Evolutionary conservation across 179 eudicot genomes (phyloP), one percentile per base, ranked within the genome.

Genomic region (Corrigiola litoralis): DNA sequence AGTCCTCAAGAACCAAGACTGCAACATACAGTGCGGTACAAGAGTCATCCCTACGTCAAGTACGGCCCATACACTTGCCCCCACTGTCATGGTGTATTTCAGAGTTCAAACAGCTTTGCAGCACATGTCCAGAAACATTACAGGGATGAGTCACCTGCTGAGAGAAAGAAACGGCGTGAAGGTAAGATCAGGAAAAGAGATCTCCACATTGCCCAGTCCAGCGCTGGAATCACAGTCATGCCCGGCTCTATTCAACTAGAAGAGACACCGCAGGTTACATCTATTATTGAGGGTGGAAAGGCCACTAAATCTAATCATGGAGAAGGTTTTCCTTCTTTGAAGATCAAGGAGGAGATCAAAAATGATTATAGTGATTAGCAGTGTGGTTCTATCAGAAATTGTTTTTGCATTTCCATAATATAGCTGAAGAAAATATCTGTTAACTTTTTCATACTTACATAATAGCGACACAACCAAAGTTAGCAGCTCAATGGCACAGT

Each of bases 1-100:
- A n/a, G 37, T 33, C 61, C 38, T 60, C 61, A 9, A 27, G 28
- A 55, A 32, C 50, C 12, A 49, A 44, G 36, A 31, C 18, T 32
- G 8, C 52, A 11, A 29, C 3, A 6, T 21, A 0, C 34, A 10
- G 20, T 13, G 23, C 66, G 63, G 34, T 2, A 21, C 25, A 73
- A 37, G 27, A 67, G 72, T 44, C 61, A 42, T 24, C 73, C 66
- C 17, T 48, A 63, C 70, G 10, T 12, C 24, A 74, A 50, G 54
- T 9, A 57, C 11, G 73, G 70, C 34, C 77, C 77, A 4, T 68
- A 74, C 34, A 48, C 49, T 50, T 74, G 78, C 54, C 61, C 70
- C 24, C 25, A 14, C 11, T 74, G 73, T 50, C 9, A 56, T 1
- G 38, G 3, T 2, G 9, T 38, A 41, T 74, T 62, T 13, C 20